Evolutionary conservation across 805 yeast species (phyloP), one percentile per base, ranked within the genome.

Genomic region (Wickerhamomyces bisporus): DNA sequence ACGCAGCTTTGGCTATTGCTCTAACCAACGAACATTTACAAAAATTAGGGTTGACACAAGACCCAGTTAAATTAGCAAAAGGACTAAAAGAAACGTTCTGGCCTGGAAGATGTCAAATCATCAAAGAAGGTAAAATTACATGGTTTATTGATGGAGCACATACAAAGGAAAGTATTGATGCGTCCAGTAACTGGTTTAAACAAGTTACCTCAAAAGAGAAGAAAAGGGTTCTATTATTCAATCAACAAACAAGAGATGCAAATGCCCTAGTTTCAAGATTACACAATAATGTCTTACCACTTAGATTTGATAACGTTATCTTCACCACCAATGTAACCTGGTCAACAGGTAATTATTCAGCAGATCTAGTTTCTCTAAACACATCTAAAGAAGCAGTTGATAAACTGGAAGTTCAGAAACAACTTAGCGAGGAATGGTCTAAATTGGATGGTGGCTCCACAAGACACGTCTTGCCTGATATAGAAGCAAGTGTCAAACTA

Each of bases 121-220:
- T 86, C 23, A 61, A 64, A 13, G 64, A 66, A 18, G 65, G 57
- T 3, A 57, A 62, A 3, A 61, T 81, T 14, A 74, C 72, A n/a
- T 93, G 96, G 95, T 80, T 64, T 46, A 62, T 91, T 13, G 99
- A 93, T 62, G 99, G 99, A 15, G 98, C 98, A 0, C 99, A 93
- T 52, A 93, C 98, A 0, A 64, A 73, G 32, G 99, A 93, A 53
- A 85, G 96, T 42, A 75, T 94, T 18, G 68, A 69, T 23, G 94
- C 80, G n/a, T 85, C 96, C 0, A 71, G 91, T 0, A 63, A 61
- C 9, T 93, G 99, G 99, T 86, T 82, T 50, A 61, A 61, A 9
- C 42, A 59, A n/a, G 66, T 65, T 14, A 64, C 61, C 26, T 49
- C 57, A 5, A 48, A 52, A 1, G 50, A 55, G n/a, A 55, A 57